Conservation (phyloP, 306 rosid genomes). For the Fragaria ananassa region DNA sequence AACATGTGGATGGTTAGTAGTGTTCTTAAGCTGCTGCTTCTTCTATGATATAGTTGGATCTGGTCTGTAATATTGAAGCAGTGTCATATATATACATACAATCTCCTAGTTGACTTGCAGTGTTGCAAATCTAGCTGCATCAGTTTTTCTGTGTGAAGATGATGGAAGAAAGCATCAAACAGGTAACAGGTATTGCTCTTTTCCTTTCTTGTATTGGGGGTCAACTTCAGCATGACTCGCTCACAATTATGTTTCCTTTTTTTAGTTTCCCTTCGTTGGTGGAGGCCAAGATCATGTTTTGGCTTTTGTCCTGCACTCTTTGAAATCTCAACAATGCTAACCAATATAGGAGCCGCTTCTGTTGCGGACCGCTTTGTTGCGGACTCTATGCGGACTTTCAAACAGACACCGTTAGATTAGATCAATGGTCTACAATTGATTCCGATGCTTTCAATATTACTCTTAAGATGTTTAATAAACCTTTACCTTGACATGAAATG, state of each 20-base stretch:
- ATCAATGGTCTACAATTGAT: too few species aligned
- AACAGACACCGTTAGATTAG: too few species aligned
- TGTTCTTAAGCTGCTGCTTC: neutral
- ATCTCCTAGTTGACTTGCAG: conserved; percentile 21
- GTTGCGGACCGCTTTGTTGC: too few species aligned
- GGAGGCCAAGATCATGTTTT: conserved; percentile 4
- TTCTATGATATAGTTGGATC: neutral
- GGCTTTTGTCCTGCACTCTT: neutral
- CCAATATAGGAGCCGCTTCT: neutral
- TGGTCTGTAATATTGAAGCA: neutral
- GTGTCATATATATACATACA: neutral
- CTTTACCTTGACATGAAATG: too few species aligned
- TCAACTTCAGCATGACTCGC: conserved; percentile 20
- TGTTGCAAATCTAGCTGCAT: neutral
- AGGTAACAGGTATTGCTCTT: neutral
- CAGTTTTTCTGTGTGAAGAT: conserved; percentile 7
- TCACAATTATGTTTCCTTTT: neutral
- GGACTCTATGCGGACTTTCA: too few species aligned
- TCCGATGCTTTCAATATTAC: too few species aligned
- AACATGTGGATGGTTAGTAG: neutral
- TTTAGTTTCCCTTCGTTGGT: conserved; percentile 1
- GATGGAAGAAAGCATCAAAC: conserved; percentile 13
- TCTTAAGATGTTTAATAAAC: too few species aligned
- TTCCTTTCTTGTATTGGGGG: conserved; percentile 4
- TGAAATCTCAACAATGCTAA: neutral